Percentiles rank a stretch among this genome's conserved stretches.
phyloP scores from a whole-genome alignment of 768 basidiomycete genomes.

The Collybiopsis confluens region DNA sequence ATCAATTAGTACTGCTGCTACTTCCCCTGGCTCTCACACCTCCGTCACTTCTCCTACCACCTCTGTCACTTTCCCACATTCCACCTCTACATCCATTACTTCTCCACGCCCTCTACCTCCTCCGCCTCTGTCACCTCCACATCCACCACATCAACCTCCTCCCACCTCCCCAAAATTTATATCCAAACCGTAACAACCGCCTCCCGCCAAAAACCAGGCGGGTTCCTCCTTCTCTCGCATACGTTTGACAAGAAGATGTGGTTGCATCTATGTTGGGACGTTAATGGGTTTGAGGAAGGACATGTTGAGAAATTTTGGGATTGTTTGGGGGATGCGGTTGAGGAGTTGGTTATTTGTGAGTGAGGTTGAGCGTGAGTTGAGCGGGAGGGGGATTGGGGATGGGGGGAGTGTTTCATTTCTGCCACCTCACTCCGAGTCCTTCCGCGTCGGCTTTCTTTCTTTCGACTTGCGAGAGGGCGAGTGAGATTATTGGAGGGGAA shows the following conservation, averaged over 20 bases:
- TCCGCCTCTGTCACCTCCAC: neutral
- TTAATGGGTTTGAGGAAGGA: slow-evolving; percentile 23
- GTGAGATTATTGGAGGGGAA: no score
- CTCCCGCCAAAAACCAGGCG: slow-evolving; percentile 56
- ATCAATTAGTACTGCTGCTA: neutral
- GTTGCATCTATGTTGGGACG: slow-evolving; percentile 34
- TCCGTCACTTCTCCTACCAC: no score
- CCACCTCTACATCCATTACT: no score
- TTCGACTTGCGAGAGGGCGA: no score
- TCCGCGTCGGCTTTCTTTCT: no score
- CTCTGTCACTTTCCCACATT: no score
- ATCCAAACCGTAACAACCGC: slow-evolving; percentile 64
- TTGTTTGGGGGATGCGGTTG: slow-evolving; percentile 18
- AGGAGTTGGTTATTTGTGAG: slow-evolving; percentile 6
- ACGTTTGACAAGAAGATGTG: slow-evolving; percentile 58
- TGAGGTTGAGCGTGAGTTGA: neutral
- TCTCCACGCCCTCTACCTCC: no score
- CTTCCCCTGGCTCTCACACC: neutral
- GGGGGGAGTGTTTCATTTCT: no score
- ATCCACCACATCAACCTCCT: neutral
- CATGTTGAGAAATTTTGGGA: slow-evolving; percentile 26
- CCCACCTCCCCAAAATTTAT: neutral
- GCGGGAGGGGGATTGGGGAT: no score
- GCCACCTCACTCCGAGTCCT: no score
- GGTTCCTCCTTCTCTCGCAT: slow-evolving; percentile 58